Evolutionary conservation across 2,329 filamentous ascomycete species (phyloP).

Genomic region (Colletotrichum musae): DNA sequence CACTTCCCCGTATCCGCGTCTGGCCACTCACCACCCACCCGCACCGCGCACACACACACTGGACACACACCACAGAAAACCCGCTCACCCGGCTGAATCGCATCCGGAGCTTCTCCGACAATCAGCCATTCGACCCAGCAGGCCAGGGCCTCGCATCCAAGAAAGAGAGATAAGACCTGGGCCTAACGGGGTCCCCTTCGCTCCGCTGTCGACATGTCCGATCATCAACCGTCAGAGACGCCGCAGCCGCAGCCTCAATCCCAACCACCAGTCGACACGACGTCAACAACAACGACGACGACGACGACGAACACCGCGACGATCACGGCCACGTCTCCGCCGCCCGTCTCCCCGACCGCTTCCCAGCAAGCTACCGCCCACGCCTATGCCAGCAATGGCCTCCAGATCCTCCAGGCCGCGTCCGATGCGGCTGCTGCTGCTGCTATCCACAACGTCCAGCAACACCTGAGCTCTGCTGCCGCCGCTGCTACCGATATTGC

Average conservation of each 20-base stretch:
- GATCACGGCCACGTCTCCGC: slow-evolving; percentile 41
- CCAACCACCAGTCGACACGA: background rate
- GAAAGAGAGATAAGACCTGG: slow-evolving; percentile 22
- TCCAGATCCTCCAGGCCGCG: slow-evolving; percentile 62
- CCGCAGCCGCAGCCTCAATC: slow-evolving; percentile 16
- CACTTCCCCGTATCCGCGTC: too few relatives aligned
- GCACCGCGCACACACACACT: background rate
- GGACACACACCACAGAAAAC: background rate
- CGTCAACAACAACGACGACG: background rate
- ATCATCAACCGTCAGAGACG: slow-evolving; percentile 9
- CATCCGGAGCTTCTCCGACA: slow-evolving; percentile 59
- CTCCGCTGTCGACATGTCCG: slow-evolving; percentile 19
- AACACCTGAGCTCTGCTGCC: slow-evolving; percentile 48
- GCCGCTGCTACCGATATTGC: slow-evolving; percentile 36
- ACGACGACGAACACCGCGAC: slow-evolving; percentile 22
- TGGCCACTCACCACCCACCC: background rate
- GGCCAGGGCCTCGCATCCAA: slow-evolving; percentile 17
- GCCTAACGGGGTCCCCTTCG: slow-evolving; percentile 17
- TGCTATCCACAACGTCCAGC: slow-evolving; percentile 55
- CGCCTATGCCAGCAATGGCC: slow-evolving; percentile 61
- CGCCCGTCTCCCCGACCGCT: slow-evolving; percentile 42
- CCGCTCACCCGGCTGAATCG: slow-evolving; percentile 24
- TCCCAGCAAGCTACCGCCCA: slow-evolving; percentile 51
- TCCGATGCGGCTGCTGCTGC: slow-evolving; percentile 57
- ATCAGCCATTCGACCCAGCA: slow-evolving; percentile 54